These are phyloP conservation scores for Coemansia sp. DNA, from an alignment of 192 early-diverging fungal genomes.

Conservation along the genomic window DNA sequence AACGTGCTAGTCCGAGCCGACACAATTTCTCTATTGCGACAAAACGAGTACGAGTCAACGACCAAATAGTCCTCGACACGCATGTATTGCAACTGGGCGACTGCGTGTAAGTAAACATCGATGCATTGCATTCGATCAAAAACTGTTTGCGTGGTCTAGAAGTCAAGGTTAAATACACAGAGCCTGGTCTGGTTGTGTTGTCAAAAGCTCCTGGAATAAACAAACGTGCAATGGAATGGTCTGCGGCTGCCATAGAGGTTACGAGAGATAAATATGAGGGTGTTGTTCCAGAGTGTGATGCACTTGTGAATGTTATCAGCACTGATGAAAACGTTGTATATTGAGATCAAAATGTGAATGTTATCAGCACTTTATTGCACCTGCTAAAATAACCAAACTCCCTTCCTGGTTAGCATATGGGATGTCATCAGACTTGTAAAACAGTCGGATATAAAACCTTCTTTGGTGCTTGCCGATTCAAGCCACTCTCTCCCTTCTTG, in stretches of 20 bases:
- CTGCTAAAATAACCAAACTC: too few relatives aligned
- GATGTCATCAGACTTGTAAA: not conserved
- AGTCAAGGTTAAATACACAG: slow-evolving; percentile 55
- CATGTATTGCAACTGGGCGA: slow-evolving; percentile 52
- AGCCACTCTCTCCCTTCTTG: not conserved
- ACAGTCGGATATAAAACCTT: not conserved
- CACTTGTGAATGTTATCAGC: not conserved
- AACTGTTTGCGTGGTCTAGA: slow-evolving; percentile 49
- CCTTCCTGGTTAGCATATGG: not conserved
- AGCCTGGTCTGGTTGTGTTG: slow-evolving; percentile 57
- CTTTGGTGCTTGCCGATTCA: not conserved
- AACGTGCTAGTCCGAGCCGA: slow-evolving; percentile 34
- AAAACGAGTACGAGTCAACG: slow-evolving; percentile 61
- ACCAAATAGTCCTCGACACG: slow-evolving; percentile 52
- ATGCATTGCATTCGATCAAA: slow-evolving; percentile 42
- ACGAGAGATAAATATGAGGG: not conserved
- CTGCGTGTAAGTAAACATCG: slow-evolving; percentile 53
- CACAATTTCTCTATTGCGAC: slow-evolving; percentile 22
- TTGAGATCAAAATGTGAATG: too few relatives aligned
- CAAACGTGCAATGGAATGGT: slow-evolving; percentile 25
- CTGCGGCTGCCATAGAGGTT: slow-evolving; percentile 15
- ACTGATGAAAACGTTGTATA: too few relatives aligned
- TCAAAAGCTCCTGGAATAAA: slow-evolving; percentile 60
- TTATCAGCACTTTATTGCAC: too few relatives aligned
- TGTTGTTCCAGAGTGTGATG: not conserved